Evolutionary conservation across 176 grass and related monocot genomes (phyloP).

Genomic region (Otatea glauca): DNA sequence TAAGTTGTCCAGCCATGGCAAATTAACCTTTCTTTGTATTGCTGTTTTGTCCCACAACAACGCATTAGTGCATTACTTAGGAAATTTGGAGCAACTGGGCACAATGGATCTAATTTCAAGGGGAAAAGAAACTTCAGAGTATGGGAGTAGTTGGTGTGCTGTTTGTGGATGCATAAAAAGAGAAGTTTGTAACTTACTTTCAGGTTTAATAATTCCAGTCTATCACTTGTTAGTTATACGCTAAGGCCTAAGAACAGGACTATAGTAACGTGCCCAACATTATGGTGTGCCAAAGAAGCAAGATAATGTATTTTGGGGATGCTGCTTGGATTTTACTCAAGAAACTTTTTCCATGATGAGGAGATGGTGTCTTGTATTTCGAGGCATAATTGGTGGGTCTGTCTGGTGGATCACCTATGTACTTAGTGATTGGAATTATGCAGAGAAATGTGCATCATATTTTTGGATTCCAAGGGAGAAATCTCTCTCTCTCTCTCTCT

Average conservation of each 20-base stretch:
- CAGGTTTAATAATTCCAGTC: constrained; percentile 1
- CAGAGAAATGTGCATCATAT: constrained; percentile 17
- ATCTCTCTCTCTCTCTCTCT: background rate
- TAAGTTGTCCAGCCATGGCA: background rate
- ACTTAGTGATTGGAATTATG: constrained; percentile 24
- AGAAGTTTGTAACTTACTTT: background rate
- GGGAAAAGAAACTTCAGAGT: background rate
- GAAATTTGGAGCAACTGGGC: background rate
- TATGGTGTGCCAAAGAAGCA: constrained; percentile 23
- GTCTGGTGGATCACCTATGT: constrained; percentile 26
- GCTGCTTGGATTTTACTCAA: constrained; percentile 50
- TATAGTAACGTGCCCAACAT: background rate
- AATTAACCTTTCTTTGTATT: background rate
- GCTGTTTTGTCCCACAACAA: background rate
- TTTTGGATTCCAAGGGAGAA: constrained; percentile 34
- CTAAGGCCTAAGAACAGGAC: background rate
- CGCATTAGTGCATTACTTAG: constrained; percentile 5
- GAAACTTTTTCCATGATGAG: constrained; percentile 41
- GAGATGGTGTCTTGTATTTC: constrained; percentile 38
- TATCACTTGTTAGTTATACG: constrained; percentile 2
- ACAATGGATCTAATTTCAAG: background rate
- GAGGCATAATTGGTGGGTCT: constrained; percentile 54
- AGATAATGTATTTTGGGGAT: constrained; percentile 51
- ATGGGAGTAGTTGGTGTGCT: background rate
- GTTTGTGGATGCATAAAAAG: background rate